These are phyloP conservation scores for Cornus controversa DNA, from an alignment of 148 eudicot species.

Conservation along the genomic window DNA sequence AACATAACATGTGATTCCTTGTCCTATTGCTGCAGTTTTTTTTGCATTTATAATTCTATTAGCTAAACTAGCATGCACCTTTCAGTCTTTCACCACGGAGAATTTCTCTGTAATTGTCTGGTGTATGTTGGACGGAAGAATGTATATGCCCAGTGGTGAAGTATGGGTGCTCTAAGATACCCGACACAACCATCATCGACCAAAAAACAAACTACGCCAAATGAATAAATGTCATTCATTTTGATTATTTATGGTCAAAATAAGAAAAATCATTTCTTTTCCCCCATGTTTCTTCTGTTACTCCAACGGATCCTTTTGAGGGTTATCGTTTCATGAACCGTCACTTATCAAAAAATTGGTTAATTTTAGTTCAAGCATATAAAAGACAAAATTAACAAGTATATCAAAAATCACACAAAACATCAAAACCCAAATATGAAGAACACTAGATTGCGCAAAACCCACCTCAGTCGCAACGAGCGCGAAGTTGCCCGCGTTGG, in stretches of 20 bases:
- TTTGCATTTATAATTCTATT: too few relatives aligned
- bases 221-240: not conserved
- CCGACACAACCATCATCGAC: too few relatives aligned
- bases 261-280: too few relatives aligned
- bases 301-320: not conserved
- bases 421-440: not conserved
- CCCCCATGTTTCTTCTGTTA: not conserved
- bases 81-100: too few relatives aligned
- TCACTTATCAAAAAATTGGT: not conserved
- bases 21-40: not conserved
- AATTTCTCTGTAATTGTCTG: too few relatives aligned
- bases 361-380: not conserved
- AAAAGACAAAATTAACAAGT: not conserved
- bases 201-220: too few relatives aligned
- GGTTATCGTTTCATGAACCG: too few relatives aligned
- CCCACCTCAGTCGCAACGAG: slow-evolving; percentile 61
- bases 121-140: too few relatives aligned
- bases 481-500: slow-evolving; percentile 74
- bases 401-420: not conserved
- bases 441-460: not conserved
- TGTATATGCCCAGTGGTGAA: too few relatives aligned
- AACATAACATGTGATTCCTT: not conserved
- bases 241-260: too few relatives aligned
- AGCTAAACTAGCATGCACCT: too few relatives aligned
- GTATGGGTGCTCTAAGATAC: too few relatives aligned